A percentile compares a stretch with the other conserved stretches of the same genome.
These are phyloP conservation scores for Vinca minor DNA, from an alignment of 257 asterid genomes.

Conservation along the genomic window DNA sequence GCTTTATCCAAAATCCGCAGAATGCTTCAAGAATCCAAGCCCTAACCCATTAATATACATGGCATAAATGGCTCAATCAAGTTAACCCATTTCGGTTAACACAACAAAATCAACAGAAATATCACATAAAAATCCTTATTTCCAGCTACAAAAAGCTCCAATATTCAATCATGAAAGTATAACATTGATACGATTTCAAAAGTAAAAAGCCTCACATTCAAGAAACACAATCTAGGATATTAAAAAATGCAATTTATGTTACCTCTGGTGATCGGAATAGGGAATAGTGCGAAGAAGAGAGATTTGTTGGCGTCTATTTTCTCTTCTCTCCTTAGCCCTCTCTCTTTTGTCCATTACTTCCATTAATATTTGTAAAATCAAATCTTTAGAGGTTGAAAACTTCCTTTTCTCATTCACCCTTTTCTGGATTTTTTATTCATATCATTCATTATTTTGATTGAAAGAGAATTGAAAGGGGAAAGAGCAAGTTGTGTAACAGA, in stretches of 20 bases:
- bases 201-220: neutral
- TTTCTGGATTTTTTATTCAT: no score
- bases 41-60: no score
- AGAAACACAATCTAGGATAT: neutral
- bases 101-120: no score
- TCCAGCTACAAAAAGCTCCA: no score
- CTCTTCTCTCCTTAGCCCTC: constrained; percentile 66
- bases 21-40: no score
- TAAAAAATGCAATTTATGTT: neutral
- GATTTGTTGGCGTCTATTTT: constrained; percentile 66
- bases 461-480: neutral
- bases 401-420: neutral
- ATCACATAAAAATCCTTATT: no score
- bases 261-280: constrained; percentile 62
- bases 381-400: neutral
- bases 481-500: constrained; percentile 6
- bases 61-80: no score
- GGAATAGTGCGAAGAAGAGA: constrained; percentile 76
- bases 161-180: no score
- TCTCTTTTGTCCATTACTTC: constrained; percentile 49
- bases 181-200: neutral
- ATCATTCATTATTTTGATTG: no score
- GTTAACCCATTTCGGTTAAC: no score
- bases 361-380: no score
- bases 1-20: no score